Evolutionary conservation across 495 filamentous ascomycete species (phyloP).

Genomic region (Trichoderma virens): DNA sequence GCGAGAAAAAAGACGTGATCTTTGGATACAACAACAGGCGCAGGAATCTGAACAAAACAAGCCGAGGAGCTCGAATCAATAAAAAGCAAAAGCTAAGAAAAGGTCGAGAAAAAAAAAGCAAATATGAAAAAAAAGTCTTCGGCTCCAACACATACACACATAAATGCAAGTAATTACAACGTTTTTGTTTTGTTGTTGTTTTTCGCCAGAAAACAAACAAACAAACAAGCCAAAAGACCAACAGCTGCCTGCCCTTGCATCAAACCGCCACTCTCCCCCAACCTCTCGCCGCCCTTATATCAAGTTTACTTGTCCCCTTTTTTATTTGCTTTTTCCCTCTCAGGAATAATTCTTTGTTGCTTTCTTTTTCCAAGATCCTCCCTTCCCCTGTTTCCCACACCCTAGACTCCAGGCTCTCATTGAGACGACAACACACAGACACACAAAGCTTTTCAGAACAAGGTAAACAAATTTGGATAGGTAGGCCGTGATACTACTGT

Average conservation of each 20-base stretch:
- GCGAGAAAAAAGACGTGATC: background rate
- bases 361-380: background rate
- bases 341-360: too few relatives aligned
- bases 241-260: background rate
- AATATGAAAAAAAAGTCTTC: background rate
- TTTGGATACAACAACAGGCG: too few relatives aligned
- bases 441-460: background rate
- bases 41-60: background rate
- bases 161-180: background rate
- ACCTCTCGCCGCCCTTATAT: too few relatives aligned
- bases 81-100: too few relatives aligned
- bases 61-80: too few relatives aligned
- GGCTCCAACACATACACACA: background rate
- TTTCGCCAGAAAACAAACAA: background rate
- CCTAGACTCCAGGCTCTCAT: background rate
- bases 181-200: background rate
- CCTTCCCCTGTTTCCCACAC: background rate
- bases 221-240: background rate
- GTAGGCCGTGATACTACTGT: background rate
- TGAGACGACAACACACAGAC: background rate
- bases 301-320: background rate
- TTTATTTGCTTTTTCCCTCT: background rate
- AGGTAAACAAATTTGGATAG: background rate
- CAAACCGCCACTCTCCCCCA: too few relatives aligned
- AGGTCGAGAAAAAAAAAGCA: background rate